Percentiles rank a stretch among this genome's conserved stretches.
These are phyloP conservation scores for Fistulinella cinereoalba DNA, from an alignment of 1,284 basidiomycete genomes.

Conservation along the genomic window DNA sequence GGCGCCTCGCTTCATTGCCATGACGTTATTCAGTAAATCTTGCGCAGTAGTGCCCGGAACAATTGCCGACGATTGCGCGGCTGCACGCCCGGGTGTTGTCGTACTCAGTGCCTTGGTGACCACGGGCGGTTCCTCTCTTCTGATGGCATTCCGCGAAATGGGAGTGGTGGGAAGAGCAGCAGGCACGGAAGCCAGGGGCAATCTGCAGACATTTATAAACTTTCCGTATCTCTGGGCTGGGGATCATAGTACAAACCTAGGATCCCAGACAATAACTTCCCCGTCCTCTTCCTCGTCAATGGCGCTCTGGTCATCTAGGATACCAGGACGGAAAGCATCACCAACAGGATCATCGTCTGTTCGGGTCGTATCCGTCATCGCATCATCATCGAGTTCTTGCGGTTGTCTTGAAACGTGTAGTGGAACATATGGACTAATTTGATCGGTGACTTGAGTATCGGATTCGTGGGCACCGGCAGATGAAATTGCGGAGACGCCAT, in stretches of 20 bases:
- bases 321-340: conserved; percentile 67
- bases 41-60: conserved; percentile 51
- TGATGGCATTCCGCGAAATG: conserved; percentile 18
- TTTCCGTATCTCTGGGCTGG: background rate
- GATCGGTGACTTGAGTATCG: conserved; percentile 12
- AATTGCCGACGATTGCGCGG: conserved; percentile 22
- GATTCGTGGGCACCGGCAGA: conserved; percentile 3
- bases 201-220: conserved; percentile 27
- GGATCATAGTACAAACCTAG: conserved; percentile 40
- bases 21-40: conserved; percentile 58
- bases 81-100: conserved; percentile 17
- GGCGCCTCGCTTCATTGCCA: conserved; percentile 32
- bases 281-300: conserved; percentile 46
- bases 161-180: conserved; percentile 24
- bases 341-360: conserved; percentile 82
- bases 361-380: conserved; percentile 63
- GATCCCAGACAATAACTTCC: conserved; percentile 64
- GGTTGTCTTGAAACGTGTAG: background rate
- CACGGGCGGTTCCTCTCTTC: conserved; percentile 28
- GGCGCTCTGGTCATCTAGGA: conserved; percentile 42
- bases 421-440: conserved; percentile 10
- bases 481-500: conserved; percentile 7
- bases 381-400: conserved; percentile 52
- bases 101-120: conserved; percentile 18
- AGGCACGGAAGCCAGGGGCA: conserved; percentile 26